phyloP scores from a whole-genome alignment of 352 stramenopile genomes.

The Globisporangium spinosum region DNA sequence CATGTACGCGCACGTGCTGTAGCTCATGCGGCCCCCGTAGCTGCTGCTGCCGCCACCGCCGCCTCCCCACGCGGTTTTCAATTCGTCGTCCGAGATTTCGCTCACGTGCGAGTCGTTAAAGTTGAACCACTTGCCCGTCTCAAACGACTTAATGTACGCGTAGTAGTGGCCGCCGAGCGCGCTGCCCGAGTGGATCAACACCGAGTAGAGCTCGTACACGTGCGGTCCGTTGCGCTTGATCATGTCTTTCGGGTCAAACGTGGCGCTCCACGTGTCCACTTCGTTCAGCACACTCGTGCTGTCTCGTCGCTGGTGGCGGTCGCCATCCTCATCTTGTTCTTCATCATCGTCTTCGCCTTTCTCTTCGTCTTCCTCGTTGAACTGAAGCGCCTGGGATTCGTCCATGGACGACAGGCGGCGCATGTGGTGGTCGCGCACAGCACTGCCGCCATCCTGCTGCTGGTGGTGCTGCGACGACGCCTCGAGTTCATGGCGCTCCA shows the following conservation, averaged over 20 bases:
- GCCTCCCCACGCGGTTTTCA: conserved; percentile 74
- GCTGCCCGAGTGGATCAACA: conserved; percentile 92
- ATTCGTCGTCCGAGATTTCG: conserved; percentile 71
- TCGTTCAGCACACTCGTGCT: conserved; percentile 10
- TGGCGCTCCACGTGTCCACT: conserved; percentile 66
- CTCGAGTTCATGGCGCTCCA: conserved; percentile 78
- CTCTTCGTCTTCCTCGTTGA: conserved; percentile 24
- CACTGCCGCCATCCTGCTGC: conserved; percentile 14
- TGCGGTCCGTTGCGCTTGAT: conserved; percentile 61
- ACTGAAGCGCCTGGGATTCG: conserved; percentile 51
- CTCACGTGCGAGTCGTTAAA: conserved; percentile 85
- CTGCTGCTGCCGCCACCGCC: conserved; percentile 35
- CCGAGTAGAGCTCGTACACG: conserved; percentile 91
- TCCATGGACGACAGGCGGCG: conserved; percentile 76
- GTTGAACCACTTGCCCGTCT: conserved; percentile 82
- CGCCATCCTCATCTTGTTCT: conserved; percentile 9
- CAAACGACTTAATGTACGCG: conserved; percentile 90
- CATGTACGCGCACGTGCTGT: conserved; percentile 90
- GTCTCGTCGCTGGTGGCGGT: neutral
- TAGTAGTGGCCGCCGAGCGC: conserved; percentile 92
- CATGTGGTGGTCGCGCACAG: conserved; percentile 14
- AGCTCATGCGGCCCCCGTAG: conserved; percentile 53
- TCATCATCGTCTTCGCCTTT: conserved; percentile 16
- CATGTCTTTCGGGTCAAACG: conserved; percentile 62
- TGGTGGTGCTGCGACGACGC: conserved; percentile 24